Percentiles rank a stretch among this genome's conserved stretches.
Conservation (phyloP, 192 early-diverging fungal genomes). For the Gonapodya sp. region DNA sequence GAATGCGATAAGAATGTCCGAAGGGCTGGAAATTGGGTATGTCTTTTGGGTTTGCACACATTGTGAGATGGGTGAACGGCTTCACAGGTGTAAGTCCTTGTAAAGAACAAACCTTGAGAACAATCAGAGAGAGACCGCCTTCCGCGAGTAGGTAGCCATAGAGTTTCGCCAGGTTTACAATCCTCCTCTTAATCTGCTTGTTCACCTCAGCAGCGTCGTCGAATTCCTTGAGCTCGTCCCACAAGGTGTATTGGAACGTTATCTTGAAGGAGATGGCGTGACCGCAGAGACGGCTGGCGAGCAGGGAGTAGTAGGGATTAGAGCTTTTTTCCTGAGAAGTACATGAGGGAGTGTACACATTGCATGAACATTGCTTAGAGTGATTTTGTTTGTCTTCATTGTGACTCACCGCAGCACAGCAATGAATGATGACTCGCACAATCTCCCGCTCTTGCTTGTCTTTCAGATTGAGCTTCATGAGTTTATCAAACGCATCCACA, state of each 20-base stretch:
- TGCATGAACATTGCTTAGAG: background rate
- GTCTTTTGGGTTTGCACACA: constrained; percentile 13
- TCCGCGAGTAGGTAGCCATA: constrained; percentile 69
- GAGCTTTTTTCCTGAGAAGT: constrained; percentile 63
- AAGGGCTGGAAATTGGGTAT: constrained; percentile 12
- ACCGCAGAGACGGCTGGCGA: constrained; percentile 69
- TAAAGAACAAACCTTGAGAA: constrained; percentile 47
- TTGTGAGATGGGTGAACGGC: constrained; percentile 64
- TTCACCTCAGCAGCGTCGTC: constrained; percentile 38
- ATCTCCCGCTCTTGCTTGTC: constrained; percentile 94
- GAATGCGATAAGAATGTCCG: constrained; percentile 44
- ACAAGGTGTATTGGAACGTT: constrained; percentile 89
- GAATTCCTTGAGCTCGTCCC: constrained; percentile 86
- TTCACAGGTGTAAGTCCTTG: constrained; percentile 17
- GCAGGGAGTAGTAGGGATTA: constrained; percentile 90
- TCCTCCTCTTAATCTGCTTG: constrained; percentile 45
- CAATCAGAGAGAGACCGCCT: constrained; percentile 59
- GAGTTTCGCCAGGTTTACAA: constrained; percentile 78
- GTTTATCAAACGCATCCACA: constrained; percentile 79
- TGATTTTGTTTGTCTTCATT: too few species aligned
- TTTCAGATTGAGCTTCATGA: constrained; percentile 74
- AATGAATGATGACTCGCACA: constrained; percentile 82
- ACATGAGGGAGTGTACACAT: constrained; percentile 9
- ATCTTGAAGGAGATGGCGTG: constrained; percentile 70
- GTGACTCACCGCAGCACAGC: constrained; percentile 59